Conservation (phyloP, 495 filamentous ascomycete genomes). For the Chaetomidium leptoderma region DNA sequence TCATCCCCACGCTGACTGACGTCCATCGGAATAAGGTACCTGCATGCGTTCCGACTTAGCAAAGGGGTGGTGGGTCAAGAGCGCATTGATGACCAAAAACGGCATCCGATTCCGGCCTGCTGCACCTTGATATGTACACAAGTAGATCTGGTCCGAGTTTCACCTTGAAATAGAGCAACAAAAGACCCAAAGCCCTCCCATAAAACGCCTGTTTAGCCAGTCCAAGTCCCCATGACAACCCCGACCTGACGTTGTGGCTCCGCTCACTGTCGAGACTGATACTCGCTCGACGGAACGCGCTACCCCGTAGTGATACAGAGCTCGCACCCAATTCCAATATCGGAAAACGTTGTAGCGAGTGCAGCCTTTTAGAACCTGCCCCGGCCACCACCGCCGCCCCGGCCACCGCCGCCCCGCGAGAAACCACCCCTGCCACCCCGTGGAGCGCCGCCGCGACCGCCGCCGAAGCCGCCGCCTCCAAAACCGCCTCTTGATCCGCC, state of each 20-base stretch:
- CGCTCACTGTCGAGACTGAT: constrained; percentile 15
- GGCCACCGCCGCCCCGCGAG: constrained; percentile 24
- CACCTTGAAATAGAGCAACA: constrained; percentile 18
- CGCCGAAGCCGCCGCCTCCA: constrained; percentile 27
- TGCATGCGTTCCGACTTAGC: no score
- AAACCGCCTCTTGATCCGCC: constrained; percentile 24
- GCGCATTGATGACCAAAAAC: neutral
- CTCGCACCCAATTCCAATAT: neutral
- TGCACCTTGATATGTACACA: constrained; percentile 7
- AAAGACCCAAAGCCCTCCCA: constrained; percentile 24
- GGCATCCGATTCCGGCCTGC: constrained; percentile 8
- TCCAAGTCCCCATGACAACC: constrained; percentile 25
- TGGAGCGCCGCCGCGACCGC: constrained; percentile 23
- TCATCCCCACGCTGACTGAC: no score
- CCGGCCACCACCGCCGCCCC: constrained; percentile 26
- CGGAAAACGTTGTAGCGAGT: neutral
- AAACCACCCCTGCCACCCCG: constrained; percentile 28
- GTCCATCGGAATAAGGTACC: no score
- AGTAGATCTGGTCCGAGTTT: constrained; percentile 8
- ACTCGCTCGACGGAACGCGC: neutral
- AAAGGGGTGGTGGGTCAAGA: neutral
- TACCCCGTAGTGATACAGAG: constrained; percentile 7
- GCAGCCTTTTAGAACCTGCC: constrained; percentile 4
- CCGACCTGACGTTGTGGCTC: constrained; percentile 15
- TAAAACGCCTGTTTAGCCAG: constrained; percentile 31